A percentile compares a stretch with the other conserved stretches of the same genome.
phyloP scores from a whole-genome alignment of 306 rosid genomes.

The Nissolia schottii region DNA sequence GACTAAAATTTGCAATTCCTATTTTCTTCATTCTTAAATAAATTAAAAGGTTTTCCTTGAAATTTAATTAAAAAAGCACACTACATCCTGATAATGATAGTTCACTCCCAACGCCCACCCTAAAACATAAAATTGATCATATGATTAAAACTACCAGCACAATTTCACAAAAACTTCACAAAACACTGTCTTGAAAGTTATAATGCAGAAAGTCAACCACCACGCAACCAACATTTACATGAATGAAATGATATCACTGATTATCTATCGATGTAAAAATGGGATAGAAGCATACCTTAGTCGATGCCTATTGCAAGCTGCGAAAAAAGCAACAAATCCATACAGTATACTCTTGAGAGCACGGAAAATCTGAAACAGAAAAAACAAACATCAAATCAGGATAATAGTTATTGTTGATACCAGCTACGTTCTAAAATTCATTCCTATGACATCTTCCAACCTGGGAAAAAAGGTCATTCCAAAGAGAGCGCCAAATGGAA shows the following conservation, averaged over 20 bases:
- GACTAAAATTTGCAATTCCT: neutral
- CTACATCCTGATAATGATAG: too few relatives aligned
- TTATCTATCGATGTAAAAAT: slow-evolving; percentile 12
- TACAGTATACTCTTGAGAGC: slow-evolving; percentile 82
- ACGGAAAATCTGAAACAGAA: slow-evolving; percentile 67
- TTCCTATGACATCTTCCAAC: slow-evolving; percentile 28
- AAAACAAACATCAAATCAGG: slow-evolving; percentile 14
- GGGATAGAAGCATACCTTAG: slow-evolving; percentile 58
- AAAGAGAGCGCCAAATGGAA: slow-evolving; percentile 84
- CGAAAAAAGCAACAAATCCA: slow-evolving; percentile 80
- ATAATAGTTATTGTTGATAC: slow-evolving; percentile 7
- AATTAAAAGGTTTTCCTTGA: neutral
- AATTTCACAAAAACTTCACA: too few relatives aligned
- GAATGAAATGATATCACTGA: neutral
- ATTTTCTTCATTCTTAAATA: neutral
- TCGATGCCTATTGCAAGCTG: slow-evolving; percentile 96
- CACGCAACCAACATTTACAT: slow-evolving; percentile 11
- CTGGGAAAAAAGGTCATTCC: slow-evolving; percentile 96
- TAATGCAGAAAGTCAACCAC: neutral
- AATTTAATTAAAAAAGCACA: neutral
- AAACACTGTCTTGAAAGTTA: too few relatives aligned
- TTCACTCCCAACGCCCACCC: neutral
- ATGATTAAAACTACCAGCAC: neutral
- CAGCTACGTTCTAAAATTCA: slow-evolving; percentile 4
- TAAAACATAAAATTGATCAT: neutral